Base-by-base conservation (phyloP, 1,139 yeast species). In the Zhuliangozyma parablackwelliae region DNA sequence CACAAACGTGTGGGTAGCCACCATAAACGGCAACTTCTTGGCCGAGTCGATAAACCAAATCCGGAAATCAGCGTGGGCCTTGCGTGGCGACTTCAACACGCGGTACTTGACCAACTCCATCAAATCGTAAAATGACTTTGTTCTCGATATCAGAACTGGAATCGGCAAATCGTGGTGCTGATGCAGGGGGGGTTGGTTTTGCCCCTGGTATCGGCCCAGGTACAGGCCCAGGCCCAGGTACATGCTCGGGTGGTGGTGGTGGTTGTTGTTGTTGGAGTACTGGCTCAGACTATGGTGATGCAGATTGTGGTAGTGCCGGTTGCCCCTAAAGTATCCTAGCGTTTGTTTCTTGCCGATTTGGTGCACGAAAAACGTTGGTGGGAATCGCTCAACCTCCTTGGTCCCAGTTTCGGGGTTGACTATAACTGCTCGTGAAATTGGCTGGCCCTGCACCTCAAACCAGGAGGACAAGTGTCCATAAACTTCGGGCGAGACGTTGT, bases 291-390 rank as follows among this genome's bases (percentile, higher is more conserved):
- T 7, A 9, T 23, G 24, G 38, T 45, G 41, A 38, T 38, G 44
- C 39, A 36, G 43, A 29, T 31, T 43, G 32, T 27, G 38, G 24
- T 7, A 23, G 29, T 37, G 41, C 26, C 32, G 44, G 23, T 33
- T 45, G 29, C 36, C 39, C 32, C 48, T 36, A 23, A 45, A 40
- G 36, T 45, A 43, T 7, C 38, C 45, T 25, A 42, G 38, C 16
- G 36, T 39, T 13, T 42, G 49, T 33, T 42, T 49, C 34, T 59
- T 61, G 1, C 68, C 59, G 31, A 82, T 52, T 33, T 72, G 66
- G 49, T 81, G 88, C 4, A 82, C 56, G 12, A 63, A 52, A 41
- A 81, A 76, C 13, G 57, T 53, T 1, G 80, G 73, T 24, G 80
- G 81, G 39, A 63, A 63, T 35, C 72, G 63, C 49, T 82, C 89